Evolutionary conservation across 192 early-diverging fungal genomes (phyloP).

Genomic region (Coemansia sp.): DNA sequence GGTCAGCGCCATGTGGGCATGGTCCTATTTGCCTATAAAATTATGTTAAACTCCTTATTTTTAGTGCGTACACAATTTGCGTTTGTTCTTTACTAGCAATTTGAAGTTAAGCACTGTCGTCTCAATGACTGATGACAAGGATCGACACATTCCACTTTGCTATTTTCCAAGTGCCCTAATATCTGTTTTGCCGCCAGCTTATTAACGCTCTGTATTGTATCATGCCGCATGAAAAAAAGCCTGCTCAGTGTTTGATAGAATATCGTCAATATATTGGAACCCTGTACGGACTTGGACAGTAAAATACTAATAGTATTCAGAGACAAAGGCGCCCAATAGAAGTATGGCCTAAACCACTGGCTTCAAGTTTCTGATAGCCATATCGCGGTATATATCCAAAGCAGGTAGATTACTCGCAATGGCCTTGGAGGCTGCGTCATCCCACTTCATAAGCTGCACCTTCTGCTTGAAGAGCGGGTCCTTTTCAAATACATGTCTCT

Average conservation of each 20-base stretch:
- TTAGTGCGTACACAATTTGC: too few relatives aligned
- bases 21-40: background rate
- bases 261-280: background rate
- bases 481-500: too few relatives aligned
- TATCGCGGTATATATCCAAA: conserved; percentile 47
- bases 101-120: too few relatives aligned
- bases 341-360: background rate
- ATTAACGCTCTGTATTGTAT: too few relatives aligned
- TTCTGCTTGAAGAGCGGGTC: conserved; percentile 48
- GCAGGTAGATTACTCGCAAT: conserved; percentile 49
- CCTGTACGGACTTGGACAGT: background rate
- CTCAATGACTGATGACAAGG: too few relatives aligned
- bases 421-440: conserved; percentile 56
- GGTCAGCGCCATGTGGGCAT: background rate
- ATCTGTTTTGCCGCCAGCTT: too few relatives aligned
- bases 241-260: too few relatives aligned
- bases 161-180: too few relatives aligned
- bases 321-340: background rate
- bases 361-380: conserved; percentile 48
- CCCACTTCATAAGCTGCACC: conserved; percentile 61
- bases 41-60: background rate
- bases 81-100: too few relatives aligned
- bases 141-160: too few relatives aligned
- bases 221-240: too few relatives aligned
- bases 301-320: background rate